Conservation (phyloP, 2,329 filamentous ascomycete genomes). For the Microdochium nivale region DNA sequence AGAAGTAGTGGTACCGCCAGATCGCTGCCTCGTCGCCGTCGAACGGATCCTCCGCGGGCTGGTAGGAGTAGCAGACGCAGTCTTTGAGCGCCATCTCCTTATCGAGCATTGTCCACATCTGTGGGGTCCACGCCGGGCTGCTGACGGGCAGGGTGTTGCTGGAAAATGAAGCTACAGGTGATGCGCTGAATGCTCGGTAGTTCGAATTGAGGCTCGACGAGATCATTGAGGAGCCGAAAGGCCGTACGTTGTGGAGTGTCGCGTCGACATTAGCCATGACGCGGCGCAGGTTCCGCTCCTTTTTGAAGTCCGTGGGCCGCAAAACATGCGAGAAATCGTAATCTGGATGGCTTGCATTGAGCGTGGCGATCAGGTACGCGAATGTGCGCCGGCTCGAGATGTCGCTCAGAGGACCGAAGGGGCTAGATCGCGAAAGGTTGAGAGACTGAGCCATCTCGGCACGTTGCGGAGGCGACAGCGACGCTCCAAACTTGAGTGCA, state of each 20-base stretch:
- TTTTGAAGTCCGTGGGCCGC: slow-evolving; percentile 80
- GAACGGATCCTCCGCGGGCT: slow-evolving; percentile 82
- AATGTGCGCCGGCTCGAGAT: slow-evolving; percentile 85
- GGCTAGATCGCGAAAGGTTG: slow-evolving; percentile 77
- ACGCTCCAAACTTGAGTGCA: slow-evolving; percentile 75
- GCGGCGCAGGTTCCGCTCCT: slow-evolving; percentile 68
- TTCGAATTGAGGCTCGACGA: slow-evolving; percentile 28
- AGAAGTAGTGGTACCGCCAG: slow-evolving; percentile 95
- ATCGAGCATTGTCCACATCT: slow-evolving; percentile 88
- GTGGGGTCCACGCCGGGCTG: slow-evolving; percentile 69
- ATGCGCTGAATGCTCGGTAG: slow-evolving; percentile 25
- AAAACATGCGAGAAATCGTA: slow-evolving; percentile 96
- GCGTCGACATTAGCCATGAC: slow-evolving; percentile 86
- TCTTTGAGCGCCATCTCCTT: slow-evolving; percentile 89
- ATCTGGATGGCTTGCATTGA: slow-evolving; percentile 92
- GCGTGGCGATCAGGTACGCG: slow-evolving; percentile 89
- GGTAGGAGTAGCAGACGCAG: slow-evolving; percentile 84
- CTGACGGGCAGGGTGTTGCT: slow-evolving; percentile 33
- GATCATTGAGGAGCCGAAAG: slow-evolving; percentile 35
- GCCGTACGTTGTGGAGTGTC: slow-evolving; percentile 78
- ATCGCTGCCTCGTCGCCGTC: slow-evolving; percentile 88
- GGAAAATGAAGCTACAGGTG: slow-evolving; percentile 25
- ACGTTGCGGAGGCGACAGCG: slow-evolving; percentile 75
- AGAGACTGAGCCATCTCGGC: slow-evolving; percentile 58
- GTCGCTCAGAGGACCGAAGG: slow-evolving; percentile 85